A percentile compares a stretch with the other conserved stretches of the same genome.
Conservation (phyloP, 2,329 filamentous ascomycete species). For the Bipolaris victoriae region DNA sequence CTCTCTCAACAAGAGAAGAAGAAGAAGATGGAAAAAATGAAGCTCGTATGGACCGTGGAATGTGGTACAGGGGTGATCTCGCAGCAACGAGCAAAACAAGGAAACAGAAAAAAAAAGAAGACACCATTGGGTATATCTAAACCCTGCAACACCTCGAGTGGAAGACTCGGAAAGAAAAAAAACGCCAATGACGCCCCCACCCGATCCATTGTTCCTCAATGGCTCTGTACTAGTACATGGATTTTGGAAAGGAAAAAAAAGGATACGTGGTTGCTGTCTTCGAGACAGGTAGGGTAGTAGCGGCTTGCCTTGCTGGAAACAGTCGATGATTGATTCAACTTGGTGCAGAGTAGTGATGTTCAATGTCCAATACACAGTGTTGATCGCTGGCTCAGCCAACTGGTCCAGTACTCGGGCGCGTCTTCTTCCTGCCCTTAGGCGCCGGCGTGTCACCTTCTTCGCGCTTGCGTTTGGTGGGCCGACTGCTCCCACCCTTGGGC, state of each 20-base stretch:
- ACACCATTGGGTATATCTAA: slow-evolving; percentile 4
- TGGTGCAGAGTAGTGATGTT: not conserved
- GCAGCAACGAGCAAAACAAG: not conserved
- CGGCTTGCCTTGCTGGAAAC: too few species aligned
- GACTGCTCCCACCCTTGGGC: slow-evolving; percentile 56
- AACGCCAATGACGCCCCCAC: not conserved
- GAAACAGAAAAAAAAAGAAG: not conserved
- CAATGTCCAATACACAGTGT: not conserved
- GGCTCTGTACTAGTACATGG: slow-evolving; percentile 1
- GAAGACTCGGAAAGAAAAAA: not conserved
- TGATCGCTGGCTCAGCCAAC: not conserved
- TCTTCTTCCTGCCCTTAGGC: slow-evolving; percentile 44
- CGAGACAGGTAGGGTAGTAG: not conserved
- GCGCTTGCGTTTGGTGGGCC: slow-evolving; percentile 52
- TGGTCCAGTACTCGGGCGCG: slow-evolving; percentile 32
- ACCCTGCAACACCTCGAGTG: not conserved
- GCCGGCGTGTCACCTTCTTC: slow-evolving; percentile 44
- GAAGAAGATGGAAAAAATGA: too few species aligned
- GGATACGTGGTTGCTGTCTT: not conserved
- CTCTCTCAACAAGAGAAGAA: too few species aligned
- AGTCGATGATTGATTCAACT: not conserved
- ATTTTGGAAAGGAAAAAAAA: not conserved
- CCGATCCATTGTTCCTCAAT: not conserved
- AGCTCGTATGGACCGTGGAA: too few species aligned
- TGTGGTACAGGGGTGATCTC: too few species aligned